Percentiles rank a stretch among this genome's conserved stretches.
Conservation (phyloP, 1,284 basidiomycete species). For the Cutaneotrichosporon dermatis region DNA sequence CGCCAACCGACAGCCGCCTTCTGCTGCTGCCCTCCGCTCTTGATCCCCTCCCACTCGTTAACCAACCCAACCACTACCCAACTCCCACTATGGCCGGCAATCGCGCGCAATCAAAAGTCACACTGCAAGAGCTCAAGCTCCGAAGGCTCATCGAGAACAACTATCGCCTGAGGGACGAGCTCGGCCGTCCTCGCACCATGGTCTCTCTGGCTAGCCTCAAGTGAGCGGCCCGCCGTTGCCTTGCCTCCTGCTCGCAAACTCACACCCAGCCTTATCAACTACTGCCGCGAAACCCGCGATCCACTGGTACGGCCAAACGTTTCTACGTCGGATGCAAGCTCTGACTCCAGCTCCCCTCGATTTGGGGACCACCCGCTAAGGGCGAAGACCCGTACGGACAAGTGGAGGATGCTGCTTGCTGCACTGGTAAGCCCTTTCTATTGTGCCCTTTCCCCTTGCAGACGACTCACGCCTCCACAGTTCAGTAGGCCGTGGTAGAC, state of each 20-base stretch:
- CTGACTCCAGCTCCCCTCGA: slow-evolving; percentile 67
- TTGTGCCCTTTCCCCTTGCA: too few relatives aligned
- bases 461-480: too few relatives aligned
- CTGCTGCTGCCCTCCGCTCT: too few relatives aligned
- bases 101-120: slow-evolving; percentile 25
- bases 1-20: too few relatives aligned
- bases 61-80: background rate
- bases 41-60: too few relatives aligned
- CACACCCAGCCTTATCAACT: slow-evolving; percentile 72
- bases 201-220: slow-evolving; percentile 78
- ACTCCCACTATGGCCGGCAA: too few relatives aligned
- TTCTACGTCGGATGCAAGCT: background rate
- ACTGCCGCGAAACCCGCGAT: slow-evolving; percentile 87
- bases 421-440: slow-evolving; percentile 27
- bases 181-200: slow-evolving; percentile 77
- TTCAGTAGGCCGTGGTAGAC: too few relatives aligned
- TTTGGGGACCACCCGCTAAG: slow-evolving; percentile 88
- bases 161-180: slow-evolving; percentile 82
- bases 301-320: slow-evolving; percentile 61
- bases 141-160: slow-evolving; percentile 90
- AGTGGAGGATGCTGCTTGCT: slow-evolving; percentile 35
- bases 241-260: background rate
- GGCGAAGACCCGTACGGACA: slow-evolving; percentile 55
- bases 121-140: slow-evolving; percentile 96
- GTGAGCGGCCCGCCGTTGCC: slow-evolving; percentile 23